Percentiles rank a stretch among this genome's conserved stretches.
These are phyloP conservation scores for Prunus davidiana DNA, from an alignment of 306 rosid species.

Conservation along the genomic window DNA sequence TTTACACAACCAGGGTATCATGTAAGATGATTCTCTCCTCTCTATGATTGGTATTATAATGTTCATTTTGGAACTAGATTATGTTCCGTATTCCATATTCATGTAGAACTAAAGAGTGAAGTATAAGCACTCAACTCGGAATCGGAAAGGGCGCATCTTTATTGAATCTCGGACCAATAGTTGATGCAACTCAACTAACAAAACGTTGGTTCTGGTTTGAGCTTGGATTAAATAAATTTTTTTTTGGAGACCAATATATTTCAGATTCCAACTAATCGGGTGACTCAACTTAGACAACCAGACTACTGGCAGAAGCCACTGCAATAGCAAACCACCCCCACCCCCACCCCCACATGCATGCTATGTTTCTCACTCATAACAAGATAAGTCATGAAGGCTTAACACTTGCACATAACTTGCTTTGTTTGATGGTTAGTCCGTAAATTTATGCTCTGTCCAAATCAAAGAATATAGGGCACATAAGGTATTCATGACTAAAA, in stretches of 20 bases:
- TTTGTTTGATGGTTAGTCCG: background rate
- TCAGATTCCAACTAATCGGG: background rate
- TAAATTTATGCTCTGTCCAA: background rate
- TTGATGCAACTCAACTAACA: background rate
- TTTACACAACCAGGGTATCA: background rate
- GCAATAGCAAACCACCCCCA: background rate
- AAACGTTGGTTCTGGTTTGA: too few relatives aligned
- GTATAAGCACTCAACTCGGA: background rate
- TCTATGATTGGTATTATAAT: background rate
- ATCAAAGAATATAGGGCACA: background rate
- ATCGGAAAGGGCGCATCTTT: background rate
- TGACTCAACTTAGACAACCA: background rate
- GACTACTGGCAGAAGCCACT: background rate
- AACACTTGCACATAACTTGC: background rate
- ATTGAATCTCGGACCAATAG: background rate
- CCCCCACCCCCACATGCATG: background rate
- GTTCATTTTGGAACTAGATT: background rate
- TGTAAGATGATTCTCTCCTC: background rate
- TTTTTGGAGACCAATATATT: background rate
- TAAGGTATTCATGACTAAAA: background rate
- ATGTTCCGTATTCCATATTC: background rate
- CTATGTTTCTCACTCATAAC: background rate
- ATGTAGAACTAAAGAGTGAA: background rate
- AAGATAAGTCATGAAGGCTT: background rate
- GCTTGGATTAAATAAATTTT: too few relatives aligned